A percentile compares a stretch with the other conserved stretches of the same genome.
Evolutionary conservation across 2,329 filamentous ascomycete genomes (phyloP).

Genomic region (Eurotiales sp.): DNA sequence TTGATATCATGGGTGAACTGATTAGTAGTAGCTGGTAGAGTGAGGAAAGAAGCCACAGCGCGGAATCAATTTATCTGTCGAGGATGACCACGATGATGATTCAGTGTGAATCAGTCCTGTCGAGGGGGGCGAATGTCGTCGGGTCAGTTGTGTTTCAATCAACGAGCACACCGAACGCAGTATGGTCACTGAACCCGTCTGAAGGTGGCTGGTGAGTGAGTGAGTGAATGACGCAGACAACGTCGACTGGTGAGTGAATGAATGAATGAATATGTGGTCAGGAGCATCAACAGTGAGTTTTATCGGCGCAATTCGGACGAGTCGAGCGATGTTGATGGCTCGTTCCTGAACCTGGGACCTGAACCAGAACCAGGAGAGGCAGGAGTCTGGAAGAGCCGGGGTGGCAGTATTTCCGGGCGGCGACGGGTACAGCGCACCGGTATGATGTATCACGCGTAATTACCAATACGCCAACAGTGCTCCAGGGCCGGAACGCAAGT

Average conservation of each 20-base stretch:
- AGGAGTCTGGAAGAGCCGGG: constrained; percentile 8
- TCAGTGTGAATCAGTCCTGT: constrained; percentile 12
- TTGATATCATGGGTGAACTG: constrained; percentile 8
- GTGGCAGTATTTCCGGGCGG: constrained; percentile 15
- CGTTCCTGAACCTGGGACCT: no score
- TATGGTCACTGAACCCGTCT: no score
- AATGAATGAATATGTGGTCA: no score
- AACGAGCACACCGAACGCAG: no score
- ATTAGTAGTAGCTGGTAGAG: no score
- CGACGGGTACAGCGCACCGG: not conserved
- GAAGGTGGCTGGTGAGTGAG: no score
- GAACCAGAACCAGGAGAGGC: constrained; percentile 4
- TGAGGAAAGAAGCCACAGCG: not conserved
- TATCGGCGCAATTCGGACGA: no score
- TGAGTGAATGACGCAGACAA: not conserved
- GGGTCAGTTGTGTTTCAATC: no score
- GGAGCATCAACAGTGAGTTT: no score
- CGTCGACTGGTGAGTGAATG: constrained; percentile 8
- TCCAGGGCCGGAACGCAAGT: not conserved
- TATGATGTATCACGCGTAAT: not conserved
- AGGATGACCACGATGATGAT: no score
- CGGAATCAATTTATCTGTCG: no score
- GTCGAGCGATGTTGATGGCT: not conserved
- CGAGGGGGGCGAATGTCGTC: constrained; percentile 5
- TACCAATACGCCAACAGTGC: no score